phyloP scores from a whole-genome alignment of 2,329 filamentous ascomycete species.

The Knoxdaviesia proteae region DNA sequence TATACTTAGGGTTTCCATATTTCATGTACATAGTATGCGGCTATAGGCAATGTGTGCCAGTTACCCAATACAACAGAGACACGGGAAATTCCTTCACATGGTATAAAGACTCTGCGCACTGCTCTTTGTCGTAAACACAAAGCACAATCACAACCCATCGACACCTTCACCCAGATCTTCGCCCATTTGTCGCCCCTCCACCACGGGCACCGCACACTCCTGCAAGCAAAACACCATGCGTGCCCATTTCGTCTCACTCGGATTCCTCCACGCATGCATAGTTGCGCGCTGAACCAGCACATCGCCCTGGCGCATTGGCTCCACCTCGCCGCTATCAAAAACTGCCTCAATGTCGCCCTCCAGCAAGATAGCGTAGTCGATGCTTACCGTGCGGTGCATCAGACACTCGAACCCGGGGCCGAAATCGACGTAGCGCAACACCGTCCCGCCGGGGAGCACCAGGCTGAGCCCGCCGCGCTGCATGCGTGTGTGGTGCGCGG shows the following conservation, averaged over 20 bases:
- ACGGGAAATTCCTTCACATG: too few species aligned
- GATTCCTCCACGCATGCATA: constrained; percentile 32
- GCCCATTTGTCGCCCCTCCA: constrained; percentile 1
- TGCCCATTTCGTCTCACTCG: constrained; percentile 23
- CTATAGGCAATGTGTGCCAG: too few species aligned
- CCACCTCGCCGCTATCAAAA: constrained; percentile 27
- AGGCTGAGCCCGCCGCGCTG: constrained; percentile 7
- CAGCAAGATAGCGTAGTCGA: constrained; percentile 33
- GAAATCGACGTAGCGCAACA: constrained; percentile 27
- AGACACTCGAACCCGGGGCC: constrained; percentile 15
- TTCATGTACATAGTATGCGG: too few species aligned
- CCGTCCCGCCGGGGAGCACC: constrained; percentile 15
- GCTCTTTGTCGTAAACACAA: too few species aligned
- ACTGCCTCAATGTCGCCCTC: constrained; percentile 30
- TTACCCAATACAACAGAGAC: too few species aligned
- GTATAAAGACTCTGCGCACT: too few species aligned
- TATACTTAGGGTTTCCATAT: too few species aligned
- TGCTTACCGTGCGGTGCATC: constrained; percentile 30
- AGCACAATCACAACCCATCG: too few species aligned
- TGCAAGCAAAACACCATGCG: constrained; percentile 22
- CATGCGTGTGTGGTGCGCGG: constrained; percentile 13
- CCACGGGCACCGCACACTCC: constrained; percentile 9
- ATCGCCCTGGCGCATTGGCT: constrained; percentile 26
- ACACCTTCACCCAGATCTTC: background rate
- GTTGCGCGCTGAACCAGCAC: constrained; percentile 34